A percentile compares a stretch with the other conserved stretches of the same genome.
Evolutionary conservation across 768 basidiomycete genomes (phyloP).

Genomic region (Fistulinella prunicolor): DNA sequence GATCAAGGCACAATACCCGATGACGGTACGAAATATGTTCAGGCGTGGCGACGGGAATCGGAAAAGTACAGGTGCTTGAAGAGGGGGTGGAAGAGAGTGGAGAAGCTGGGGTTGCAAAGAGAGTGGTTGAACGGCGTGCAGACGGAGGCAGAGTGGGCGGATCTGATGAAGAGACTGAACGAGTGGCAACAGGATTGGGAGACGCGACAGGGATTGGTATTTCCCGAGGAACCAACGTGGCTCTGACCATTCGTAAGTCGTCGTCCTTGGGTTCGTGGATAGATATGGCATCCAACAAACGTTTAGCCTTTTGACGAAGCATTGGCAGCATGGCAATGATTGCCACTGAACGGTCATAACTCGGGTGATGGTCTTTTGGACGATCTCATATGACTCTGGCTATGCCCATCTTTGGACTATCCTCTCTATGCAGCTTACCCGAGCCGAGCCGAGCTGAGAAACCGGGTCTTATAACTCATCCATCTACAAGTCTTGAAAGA

Average conservation of each 20-base stretch:
- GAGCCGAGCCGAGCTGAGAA: too few species aligned
- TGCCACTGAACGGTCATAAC: too few species aligned
- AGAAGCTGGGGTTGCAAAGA: conserved; percentile 36
- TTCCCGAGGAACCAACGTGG: conserved; percentile 2
- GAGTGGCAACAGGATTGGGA: conserved; percentile 57
- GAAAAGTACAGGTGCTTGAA: conserved; percentile 34
- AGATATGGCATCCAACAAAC: too few species aligned
- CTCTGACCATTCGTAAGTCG: conserved; percentile 5
- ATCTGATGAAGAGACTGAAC: conserved; percentile 45
- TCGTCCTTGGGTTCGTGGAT: too few species aligned
- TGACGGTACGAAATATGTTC: conserved; percentile 45
- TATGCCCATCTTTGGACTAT: too few species aligned
- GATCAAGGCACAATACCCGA: conserved; percentile 36
- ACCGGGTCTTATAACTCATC: too few species aligned
- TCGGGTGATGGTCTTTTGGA: too few species aligned
- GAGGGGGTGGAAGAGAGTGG: conserved; percentile 45
- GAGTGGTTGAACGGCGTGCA: conserved; percentile 50
- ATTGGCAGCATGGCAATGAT: too few species aligned
- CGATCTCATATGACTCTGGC: too few species aligned
- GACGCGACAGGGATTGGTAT: conserved; percentile 18
- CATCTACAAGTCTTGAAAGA: too few species aligned
- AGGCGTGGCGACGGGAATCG: conserved; percentile 45
- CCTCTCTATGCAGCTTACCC: too few species aligned
- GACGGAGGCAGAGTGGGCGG: conserved; percentile 51
- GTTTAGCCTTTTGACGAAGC: too few species aligned